Evolutionary conservation across 2,329 filamentous ascomycete species (phyloP).

Genomic region (Aspergillus spinulosporus): DNA sequence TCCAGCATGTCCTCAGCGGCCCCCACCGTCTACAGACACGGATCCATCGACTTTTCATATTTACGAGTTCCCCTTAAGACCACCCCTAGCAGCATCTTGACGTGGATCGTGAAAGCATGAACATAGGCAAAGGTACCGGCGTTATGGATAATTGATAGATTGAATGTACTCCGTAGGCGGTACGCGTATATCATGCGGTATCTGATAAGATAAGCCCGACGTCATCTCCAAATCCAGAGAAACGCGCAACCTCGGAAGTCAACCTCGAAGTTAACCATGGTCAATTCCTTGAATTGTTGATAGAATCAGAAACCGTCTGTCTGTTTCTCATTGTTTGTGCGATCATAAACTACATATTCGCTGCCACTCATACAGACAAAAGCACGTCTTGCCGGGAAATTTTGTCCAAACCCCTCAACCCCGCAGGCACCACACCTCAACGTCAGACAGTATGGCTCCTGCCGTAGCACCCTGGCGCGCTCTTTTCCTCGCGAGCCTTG

Average conservation of each 20-base stretch:
- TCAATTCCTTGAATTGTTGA: background rate
- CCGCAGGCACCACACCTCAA: background rate
- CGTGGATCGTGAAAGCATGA: too few relatives aligned
- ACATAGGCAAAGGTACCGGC: too few relatives aligned
- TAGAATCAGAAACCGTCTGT: background rate
- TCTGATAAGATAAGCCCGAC: background rate
- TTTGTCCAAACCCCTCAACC: background rate
- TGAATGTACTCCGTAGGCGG: too few relatives aligned
- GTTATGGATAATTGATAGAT: too few relatives aligned
- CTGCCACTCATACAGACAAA: too few relatives aligned
- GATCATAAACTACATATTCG: too few relatives aligned
- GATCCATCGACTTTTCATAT: too few relatives aligned
- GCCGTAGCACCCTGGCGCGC: slow-evolving; percentile 32
- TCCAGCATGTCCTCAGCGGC: too few relatives aligned
- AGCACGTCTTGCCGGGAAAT: background rate
- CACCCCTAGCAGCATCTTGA: too few relatives aligned
- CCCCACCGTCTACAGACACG: too few relatives aligned
- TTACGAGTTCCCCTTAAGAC: too few relatives aligned
- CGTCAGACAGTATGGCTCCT: slow-evolving; percentile 10
- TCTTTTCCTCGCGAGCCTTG: slow-evolving; percentile 28
- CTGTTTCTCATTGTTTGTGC: too few relatives aligned
- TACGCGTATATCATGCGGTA: background rate
- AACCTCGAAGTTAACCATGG: background rate
- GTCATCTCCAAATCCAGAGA: background rate
- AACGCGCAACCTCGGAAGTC: background rate